Base-by-base conservation (phyloP, 345 rosid species). In the Garcia nutans region DNA sequence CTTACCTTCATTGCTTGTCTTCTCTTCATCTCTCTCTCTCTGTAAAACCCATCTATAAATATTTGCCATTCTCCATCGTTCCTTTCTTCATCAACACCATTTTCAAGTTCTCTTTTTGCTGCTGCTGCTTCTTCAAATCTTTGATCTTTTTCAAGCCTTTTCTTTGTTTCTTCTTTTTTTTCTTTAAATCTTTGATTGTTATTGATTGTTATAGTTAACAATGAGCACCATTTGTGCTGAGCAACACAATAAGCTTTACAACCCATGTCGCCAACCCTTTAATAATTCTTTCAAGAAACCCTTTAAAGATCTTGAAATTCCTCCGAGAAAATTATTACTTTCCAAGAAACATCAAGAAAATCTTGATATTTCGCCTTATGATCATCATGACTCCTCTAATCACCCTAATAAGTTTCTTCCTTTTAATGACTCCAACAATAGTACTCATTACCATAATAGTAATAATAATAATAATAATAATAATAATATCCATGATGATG, bases 311-410 rank as follows among this genome's bases (percentile, higher is more conserved):
- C 78, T 88, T 65, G 98, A 90, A 47, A 86, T 89, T 73, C 92
- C 93, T 33, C 90, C 92, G 3, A 84, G 92, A 74, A 92, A 92
- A 74, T 80, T 80, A 70, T 87, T 89, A 74, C 88, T 89, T 68
- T 19, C 72, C 59, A 64, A 72, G 65, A 67, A 82, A 68, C 70
- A 63, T 33, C 72, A 42, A 28, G 65, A 66, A 49, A 10, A 22
- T 3, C 72, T 49, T 0, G 60, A 74, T 42, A 64, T 72, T 63
- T 73, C 76, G 8, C 63, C 76, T 1, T 44, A 61, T n/a, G 56
- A 56, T 28, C 31, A 28, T 28, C 31, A 28, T 28, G 31, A 28
- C 31, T 28, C 31, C 10, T 28, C 77, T 3, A 11, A 71, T 49
- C 82, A 79, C 62, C 80, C 57, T n/a, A 82, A 80, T n/a, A 82